Evolutionary conservation across 805 yeast species (phyloP).

Genomic region (Huiozyma naganishii): DNA sequence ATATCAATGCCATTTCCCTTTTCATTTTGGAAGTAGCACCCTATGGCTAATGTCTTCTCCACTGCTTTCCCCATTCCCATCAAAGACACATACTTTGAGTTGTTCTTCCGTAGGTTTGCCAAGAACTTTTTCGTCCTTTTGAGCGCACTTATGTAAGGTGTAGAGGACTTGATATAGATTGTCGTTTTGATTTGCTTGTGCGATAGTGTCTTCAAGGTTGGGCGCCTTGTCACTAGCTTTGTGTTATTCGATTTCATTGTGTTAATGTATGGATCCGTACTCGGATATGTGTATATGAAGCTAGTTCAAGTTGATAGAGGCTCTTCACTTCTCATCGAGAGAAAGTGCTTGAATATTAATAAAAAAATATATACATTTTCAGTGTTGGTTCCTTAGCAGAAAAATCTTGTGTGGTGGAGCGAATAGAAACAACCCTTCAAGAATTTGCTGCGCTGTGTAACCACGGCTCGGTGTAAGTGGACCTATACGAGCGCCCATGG

Average conservation of each 20-base stretch:
- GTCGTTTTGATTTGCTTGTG: conserved; percentile 37
- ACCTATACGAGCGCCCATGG: neutral
- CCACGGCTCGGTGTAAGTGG: neutral
- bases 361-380: too few relatives aligned
- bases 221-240: conserved; percentile 9
- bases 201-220: conserved; percentile 26
- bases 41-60: conserved; percentile 52
- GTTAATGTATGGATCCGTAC: too few relatives aligned
- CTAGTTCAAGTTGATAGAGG: too few relatives aligned
- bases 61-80: conserved; percentile 72
- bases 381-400: too few relatives aligned
- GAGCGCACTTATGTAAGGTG: conserved; percentile 66
- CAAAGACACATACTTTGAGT: conserved; percentile 40
- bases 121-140: conserved; percentile 51
- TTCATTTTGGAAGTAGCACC: conserved; percentile 43
- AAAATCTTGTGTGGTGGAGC: too few relatives aligned
- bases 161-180: conserved; percentile 47
- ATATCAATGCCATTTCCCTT: conserved; percentile 45
- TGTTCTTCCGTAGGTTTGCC: conserved; percentile 29
- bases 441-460: neutral
- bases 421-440: too few relatives aligned
- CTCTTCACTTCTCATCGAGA: too few relatives aligned
- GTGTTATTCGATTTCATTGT: neutral
- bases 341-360: too few relatives aligned
- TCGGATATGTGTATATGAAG: too few relatives aligned